phyloP scores from a whole-genome alignment of 768 basidiomycete genomes.

The Rhodotorula diobovata region DNA sequence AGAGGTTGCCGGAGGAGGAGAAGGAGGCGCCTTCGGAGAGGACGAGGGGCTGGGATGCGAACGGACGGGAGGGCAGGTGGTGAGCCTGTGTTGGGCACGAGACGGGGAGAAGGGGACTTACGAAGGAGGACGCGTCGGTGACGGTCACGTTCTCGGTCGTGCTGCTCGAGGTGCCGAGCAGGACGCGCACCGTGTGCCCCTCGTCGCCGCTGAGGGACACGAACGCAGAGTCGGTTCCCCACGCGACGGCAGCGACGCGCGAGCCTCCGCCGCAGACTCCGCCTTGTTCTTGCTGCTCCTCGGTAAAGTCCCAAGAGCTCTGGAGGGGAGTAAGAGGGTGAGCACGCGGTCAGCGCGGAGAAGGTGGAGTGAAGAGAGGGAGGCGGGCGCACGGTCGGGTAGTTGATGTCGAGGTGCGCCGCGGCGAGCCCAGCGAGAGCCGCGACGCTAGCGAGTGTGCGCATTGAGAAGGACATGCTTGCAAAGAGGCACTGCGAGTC shows the following conservation, averaged over 20 bases:
- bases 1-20: conserved; percentile 13
- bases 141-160: neutral
- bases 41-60: neutral
- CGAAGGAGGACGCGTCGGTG: conserved; percentile 1
- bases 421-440: neutral
- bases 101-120: neutral
- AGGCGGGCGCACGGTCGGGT: conserved; percentile 2
- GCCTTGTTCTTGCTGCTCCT: conserved; percentile 14
- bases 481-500: too few species aligned
- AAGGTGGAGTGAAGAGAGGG: neutral
- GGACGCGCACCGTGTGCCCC: conserved; percentile 5
- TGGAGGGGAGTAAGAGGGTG: neutral
- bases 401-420: conserved; percentile 18
- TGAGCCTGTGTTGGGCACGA: neutral
- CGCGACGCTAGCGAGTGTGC: neutral
- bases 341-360: too few species aligned
- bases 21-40: conserved; percentile 10
- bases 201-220: conserved; percentile 8
- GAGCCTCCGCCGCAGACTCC: conserved; percentile 12
- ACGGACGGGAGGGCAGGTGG: neutral
- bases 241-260: neutral
- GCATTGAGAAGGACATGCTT: neutral
- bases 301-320: neutral
- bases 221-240: conserved; percentile 9
- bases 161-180: conserved; percentile 1